Evolutionary conservation across 148 eudicot species (phyloP).

Genomic region (Dianthus caryophyllus): DNA sequence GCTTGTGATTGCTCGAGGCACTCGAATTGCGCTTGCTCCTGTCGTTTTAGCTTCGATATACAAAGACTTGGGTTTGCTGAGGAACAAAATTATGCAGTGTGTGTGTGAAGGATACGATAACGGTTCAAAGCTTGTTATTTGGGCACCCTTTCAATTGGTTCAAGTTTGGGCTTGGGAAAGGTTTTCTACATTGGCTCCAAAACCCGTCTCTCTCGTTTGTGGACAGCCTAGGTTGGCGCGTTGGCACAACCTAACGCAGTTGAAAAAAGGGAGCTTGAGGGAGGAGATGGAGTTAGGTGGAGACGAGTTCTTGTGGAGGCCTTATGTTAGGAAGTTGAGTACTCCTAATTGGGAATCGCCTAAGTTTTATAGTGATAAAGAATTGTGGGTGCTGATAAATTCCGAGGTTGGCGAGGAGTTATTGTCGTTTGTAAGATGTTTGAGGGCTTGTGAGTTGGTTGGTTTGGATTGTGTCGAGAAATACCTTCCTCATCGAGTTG

Average conservation of each 20-base stretch:
- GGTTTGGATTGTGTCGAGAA: slow-evolving; percentile 37
- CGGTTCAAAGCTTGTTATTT: neutral
- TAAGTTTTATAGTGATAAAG: slow-evolving; percentile 21
- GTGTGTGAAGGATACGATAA: neutral
- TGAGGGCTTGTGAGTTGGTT: slow-evolving; percentile 29
- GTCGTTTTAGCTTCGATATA: slow-evolving; percentile 36
- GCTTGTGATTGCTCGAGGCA: slow-evolving; percentile 24
- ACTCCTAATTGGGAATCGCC: slow-evolving; percentile 21
- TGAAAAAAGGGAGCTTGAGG: no score
- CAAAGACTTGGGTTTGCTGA: no score
- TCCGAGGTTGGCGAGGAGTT: slow-evolving; percentile 15
- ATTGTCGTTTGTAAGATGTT: slow-evolving; percentile 28
- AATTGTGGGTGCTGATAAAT: slow-evolving; percentile 14
- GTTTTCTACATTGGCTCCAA: no score
- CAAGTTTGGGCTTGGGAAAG: no score
- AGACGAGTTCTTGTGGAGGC: slow-evolving; percentile 45
- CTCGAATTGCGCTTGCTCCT: slow-evolving; percentile 15
- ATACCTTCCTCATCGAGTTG: slow-evolving; percentile 49
- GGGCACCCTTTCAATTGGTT: slow-evolving; percentile 36
- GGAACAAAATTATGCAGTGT: neutral
- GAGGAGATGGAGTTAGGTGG: no score
- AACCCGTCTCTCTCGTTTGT: no score
- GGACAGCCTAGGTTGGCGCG: no score
- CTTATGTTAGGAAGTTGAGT: slow-evolving; percentile 22
- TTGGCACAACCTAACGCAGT: no score